These are phyloP conservation scores for Monosporozyma aquatica DNA, from an alignment of 805 yeast species.

Conservation along the genomic window DNA sequence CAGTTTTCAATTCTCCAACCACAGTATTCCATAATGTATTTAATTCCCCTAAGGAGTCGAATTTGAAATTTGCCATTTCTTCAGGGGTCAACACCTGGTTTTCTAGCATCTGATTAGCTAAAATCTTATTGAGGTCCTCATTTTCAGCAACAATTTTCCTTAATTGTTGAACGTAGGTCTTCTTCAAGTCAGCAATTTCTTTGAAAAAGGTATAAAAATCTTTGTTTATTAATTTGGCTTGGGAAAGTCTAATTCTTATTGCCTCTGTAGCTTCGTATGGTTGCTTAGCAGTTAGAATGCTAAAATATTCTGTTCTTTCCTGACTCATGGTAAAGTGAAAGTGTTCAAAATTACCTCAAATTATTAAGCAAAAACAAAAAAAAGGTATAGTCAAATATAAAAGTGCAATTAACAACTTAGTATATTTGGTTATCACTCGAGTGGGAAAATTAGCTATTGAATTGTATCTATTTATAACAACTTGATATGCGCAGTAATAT, in stretches of 20 bases:
- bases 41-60: constrained; percentile 40
- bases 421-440: no score
- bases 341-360: neutral
- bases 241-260: constrained; percentile 46
- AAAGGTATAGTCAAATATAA: no score
- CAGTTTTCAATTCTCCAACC: constrained; percentile 36
- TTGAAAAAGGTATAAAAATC: constrained; percentile 55
- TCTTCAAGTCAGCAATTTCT: constrained; percentile 41
- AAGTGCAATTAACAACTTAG: no score
- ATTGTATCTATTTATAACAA: no score
- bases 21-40: constrained; percentile 38
- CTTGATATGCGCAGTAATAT: no score
- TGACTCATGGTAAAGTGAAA: constrained; percentile 11
- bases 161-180: constrained; percentile 40
- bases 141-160: constrained; percentile 29
- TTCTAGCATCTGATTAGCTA: constrained; percentile 28
- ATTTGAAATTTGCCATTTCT: constrained; percentile 41
- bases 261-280: constrained; percentile 56
- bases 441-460: no score
- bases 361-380: neutral
- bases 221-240: constrained; percentile 47
- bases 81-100: constrained; percentile 36
- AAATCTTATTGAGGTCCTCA: constrained; percentile 29
- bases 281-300: constrained; percentile 31
- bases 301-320: constrained; percentile 33